Evolutionary conservation across 2,329 filamentous ascomycete genomes (phyloP).

Genomic region (Colletotrichum spaethianum): DNA sequence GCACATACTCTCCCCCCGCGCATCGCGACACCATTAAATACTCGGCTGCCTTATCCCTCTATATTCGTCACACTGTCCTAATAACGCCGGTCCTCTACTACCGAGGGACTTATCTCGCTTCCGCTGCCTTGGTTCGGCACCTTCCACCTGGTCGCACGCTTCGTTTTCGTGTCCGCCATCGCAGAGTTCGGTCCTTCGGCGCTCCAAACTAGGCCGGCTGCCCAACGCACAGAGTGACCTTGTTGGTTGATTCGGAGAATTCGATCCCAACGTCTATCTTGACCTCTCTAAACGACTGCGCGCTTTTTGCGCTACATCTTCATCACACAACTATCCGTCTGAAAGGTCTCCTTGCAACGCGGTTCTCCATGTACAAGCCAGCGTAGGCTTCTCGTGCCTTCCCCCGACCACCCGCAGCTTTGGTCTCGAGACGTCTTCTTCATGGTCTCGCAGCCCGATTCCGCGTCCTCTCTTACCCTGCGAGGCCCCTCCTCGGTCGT

Average conservation of each 20-base stretch:
- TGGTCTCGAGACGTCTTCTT: conserved; percentile 43
- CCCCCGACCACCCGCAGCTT: conserved; percentile 9
- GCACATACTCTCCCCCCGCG: conserved; percentile 16
- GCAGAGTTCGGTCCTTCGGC: neutral
- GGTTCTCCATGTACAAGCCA: conserved; percentile 27
- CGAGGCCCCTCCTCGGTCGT: conserved; percentile 74
- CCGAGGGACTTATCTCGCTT: neutral
- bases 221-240: neutral
- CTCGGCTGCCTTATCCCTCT: neutral
- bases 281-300: neutral
- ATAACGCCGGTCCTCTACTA: neutral
- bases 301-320: conserved; percentile 1
- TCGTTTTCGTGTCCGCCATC: neutral
- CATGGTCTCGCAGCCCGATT: conserved; percentile 77
- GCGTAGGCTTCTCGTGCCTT: conserved; percentile 10
- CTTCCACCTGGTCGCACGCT: neutral
- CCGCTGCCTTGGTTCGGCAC: neutral
- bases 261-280: neutral
- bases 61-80: neutral
- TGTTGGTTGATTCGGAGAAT: neutral
- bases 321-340: neutral
- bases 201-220: neutral
- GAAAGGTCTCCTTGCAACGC: neutral
- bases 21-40: conserved; percentile 12
- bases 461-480: conserved; percentile 67